phyloP scores from a whole-genome alignment of 2,329 filamentous ascomycete species.

The Colletotrichum brevisporum region DNA sequence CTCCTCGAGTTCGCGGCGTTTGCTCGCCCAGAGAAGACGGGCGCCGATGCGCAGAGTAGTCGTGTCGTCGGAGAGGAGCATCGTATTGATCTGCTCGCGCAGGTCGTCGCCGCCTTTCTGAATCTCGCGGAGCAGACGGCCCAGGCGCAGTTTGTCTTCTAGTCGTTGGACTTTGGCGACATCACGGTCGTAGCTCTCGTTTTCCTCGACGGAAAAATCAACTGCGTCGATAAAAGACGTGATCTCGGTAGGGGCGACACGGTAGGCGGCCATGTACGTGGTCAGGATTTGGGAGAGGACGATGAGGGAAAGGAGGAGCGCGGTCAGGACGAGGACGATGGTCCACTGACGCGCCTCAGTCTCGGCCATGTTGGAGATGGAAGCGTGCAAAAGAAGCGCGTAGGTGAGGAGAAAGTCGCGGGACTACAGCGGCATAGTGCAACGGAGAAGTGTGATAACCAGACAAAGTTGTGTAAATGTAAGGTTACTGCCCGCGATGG shows the following conservation, averaged over 20 bases:
- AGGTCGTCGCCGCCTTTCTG: slow-evolving; percentile 72
- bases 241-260: slow-evolving; percentile 71
- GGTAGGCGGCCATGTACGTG: slow-evolving; percentile 69
- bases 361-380: slow-evolving; percentile 61
- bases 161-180: slow-evolving; percentile 69
- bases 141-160: slow-evolving; percentile 74
- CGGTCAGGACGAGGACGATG: slow-evolving; percentile 70
- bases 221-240: slow-evolving; percentile 70
- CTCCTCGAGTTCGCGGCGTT: slow-evolving; percentile 68
- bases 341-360: slow-evolving; percentile 68
- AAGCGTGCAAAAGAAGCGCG: slow-evolving; percentile 18
- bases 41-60: slow-evolving; percentile 62
- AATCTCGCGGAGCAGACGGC: slow-evolving; percentile 72
- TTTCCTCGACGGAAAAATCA: slow-evolving; percentile 74
- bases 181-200: slow-evolving; percentile 74
- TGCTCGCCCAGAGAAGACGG: slow-evolving; percentile 71
- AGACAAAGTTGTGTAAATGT: slow-evolving; percentile 1
- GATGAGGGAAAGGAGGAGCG: slow-evolving; percentile 68
- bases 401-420: slow-evolving; percentile 5
- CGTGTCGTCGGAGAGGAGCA: slow-evolving; percentile 56
- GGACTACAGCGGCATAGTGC: slow-evolving; percentile 30
- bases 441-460: slow-evolving; percentile 5
- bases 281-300: slow-evolving; percentile 67
- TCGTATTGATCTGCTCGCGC: slow-evolving; percentile 69
- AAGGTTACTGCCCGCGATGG: not conserved